Conservation (phyloP, 139 green algal genomes). For the Raphidocelis subcapitata region DNA sequence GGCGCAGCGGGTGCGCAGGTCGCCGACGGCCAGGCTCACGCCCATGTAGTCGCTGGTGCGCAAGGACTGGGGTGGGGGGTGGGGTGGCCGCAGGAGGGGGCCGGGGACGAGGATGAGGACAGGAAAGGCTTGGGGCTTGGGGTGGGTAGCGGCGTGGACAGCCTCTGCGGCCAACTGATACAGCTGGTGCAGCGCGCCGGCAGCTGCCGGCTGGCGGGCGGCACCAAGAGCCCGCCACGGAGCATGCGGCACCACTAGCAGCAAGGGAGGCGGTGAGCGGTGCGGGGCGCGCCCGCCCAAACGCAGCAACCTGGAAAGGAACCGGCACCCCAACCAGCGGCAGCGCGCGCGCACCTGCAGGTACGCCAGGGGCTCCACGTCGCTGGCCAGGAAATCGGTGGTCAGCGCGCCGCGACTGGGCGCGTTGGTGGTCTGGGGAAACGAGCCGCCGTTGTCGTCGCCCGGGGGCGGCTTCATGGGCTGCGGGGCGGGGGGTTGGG, state of each 20-base stretch:
- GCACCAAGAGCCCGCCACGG: too few relatives aligned
- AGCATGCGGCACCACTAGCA: too few relatives aligned
- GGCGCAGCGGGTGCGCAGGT: constrained; percentile 34
- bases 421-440: constrained; percentile 12
- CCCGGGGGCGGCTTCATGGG: constrained; percentile 4
- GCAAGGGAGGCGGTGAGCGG: too few relatives aligned
- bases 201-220: too few relatives aligned
- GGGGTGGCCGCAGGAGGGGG: too few relatives aligned
- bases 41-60: constrained; percentile 37
- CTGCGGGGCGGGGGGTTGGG: neutral
- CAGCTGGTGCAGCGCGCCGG: too few relatives aligned
- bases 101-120: too few relatives aligned
- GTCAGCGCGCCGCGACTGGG: constrained; percentile 52
- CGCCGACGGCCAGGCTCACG: constrained; percentile 62
- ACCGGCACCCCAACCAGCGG: neutral
- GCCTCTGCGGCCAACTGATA: too few relatives aligned
- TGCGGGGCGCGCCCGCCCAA: too few relatives aligned
- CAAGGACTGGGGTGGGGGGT: too few relatives aligned
- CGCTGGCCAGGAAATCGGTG: constrained; percentile 43
- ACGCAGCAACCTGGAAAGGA: neutral
- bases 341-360: constrained; percentile 16
- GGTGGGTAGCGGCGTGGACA: too few relatives aligned
- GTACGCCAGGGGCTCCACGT: constrained; percentile 28
- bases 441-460: neutral
- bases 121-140: too few relatives aligned